Evolutionary conservation across 345 rosid species (phyloP), one percentile per base, ranked within the genome.

Genomic region (Arabidopsis suecica): DNA sequence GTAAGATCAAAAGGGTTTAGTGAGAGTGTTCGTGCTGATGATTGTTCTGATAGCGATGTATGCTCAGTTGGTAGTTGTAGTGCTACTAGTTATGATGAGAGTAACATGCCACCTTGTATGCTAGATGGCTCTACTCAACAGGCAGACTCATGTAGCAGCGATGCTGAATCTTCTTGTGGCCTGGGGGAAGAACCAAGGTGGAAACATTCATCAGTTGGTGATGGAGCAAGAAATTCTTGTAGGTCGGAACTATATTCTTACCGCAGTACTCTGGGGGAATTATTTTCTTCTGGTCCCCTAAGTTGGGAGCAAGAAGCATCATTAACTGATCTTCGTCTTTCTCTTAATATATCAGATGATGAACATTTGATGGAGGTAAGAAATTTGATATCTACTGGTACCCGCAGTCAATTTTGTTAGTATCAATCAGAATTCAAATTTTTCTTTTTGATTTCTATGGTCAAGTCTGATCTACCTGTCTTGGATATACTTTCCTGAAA

Each of bases 221-320:
- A 82, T 62, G 71, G 79, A 77, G 87, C 77, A 57, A 84, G 71
- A 50, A 88, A 83, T 55, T 79, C 84, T 40, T 91, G 87, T 83
- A 86, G 83, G 72, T 73, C 86, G 57, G 98, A 90, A 69, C 82
- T 88, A 72, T 86, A 80, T 72, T 91, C 93, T 22, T 90, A 86
- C 77, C 84, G 86, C 59, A 75, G 76, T 71, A 89, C 88, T 3
- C 69, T 90, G 72, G 86, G 81, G 78, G 90, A 84, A 49, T 74
- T 90, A 68, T 83, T 85, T 75, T 93, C 94, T 41, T 92, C 89
- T 28, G 96, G 97, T 60, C 85, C 98, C 41, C 38, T 93, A 61
- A 88, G 85, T 78, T 91, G 97, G 98, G 98, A 93, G 72, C 88
- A 91, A 80, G 97, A 93, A 85, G 78, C 86, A 65, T 79, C 89